phyloP scores from a whole-genome alignment of 345 rosid genomes.

The Rhizophora apiculata region DNA sequence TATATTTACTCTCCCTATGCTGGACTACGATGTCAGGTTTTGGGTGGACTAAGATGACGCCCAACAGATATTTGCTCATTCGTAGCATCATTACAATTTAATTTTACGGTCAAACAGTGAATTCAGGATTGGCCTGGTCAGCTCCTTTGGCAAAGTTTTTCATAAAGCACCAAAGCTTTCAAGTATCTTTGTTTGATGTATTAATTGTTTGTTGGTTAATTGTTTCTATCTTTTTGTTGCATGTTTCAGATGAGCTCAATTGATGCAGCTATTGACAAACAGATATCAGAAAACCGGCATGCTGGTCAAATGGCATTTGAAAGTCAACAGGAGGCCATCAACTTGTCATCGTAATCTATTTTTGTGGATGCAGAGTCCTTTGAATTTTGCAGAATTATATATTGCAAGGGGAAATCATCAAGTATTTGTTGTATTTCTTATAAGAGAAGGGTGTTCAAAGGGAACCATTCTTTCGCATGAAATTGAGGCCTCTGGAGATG shows the following conservation, averaged over 20 bases:
- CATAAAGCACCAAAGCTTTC: constrained; percentile 36
- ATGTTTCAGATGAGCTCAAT: constrained; percentile 93
- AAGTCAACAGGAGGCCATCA: constrained; percentile 4
- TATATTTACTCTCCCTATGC: constrained; percentile 38
- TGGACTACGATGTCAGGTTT: constrained; percentile 48
- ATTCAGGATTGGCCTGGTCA: constrained; percentile 93
- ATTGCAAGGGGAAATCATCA: neutral
- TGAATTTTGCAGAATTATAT: neutral
- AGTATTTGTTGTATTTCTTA: constrained; percentile 13
- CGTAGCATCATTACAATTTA: constrained; percentile 55
- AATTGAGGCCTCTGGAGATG: constrained; percentile 2
- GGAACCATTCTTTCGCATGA: constrained; percentile 14
- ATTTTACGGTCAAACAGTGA: constrained; percentile 57
- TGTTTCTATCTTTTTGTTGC: constrained; percentile 19
- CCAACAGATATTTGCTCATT: constrained; percentile 61
- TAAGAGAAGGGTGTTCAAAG: constrained; percentile 3
- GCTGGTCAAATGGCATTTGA: constrained; percentile 93
- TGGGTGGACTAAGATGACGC: constrained; percentile 71
- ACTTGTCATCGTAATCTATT: neutral
- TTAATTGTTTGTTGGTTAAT: constrained; percentile 29
- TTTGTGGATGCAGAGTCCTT: neutral
- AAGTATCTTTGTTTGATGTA: constrained; percentile 22
- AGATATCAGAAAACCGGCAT: constrained; percentile 88
- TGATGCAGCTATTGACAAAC: constrained; percentile 91
- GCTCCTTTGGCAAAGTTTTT: constrained; percentile 78